Evolutionary conservation across 441 rosid genomes (phyloP).

Genomic region (Aquilaria agallochum): DNA sequence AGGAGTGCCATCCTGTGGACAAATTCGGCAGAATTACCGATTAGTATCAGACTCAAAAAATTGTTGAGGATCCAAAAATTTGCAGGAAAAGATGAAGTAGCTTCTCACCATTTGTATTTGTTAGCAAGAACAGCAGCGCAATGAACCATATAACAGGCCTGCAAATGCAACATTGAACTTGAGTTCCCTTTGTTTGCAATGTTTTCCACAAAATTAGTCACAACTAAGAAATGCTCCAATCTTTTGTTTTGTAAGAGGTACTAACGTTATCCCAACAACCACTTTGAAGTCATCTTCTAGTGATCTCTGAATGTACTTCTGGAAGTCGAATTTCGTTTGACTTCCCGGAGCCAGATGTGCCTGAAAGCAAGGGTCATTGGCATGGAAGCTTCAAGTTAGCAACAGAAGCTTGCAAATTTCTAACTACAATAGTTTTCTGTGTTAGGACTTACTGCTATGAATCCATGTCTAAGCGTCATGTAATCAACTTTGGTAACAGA

Average conservation of each 20-base stretch:
- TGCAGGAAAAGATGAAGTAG: background rate
- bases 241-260: background rate
- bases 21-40: slow-evolving; percentile 1
- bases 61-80: background rate
- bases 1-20: slow-evolving; percentile 60
- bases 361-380: slow-evolving; percentile 28
- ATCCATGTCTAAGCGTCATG: slow-evolving; percentile 86
- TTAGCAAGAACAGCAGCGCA: slow-evolving; percentile 64
- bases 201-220: background rate
- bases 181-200: slow-evolving; percentile 1
- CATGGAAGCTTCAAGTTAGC: background rate
- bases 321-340: slow-evolving; percentile 70
- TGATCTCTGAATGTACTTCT: slow-evolving; percentile 77
- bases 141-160: slow-evolving; percentile 76
- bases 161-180: slow-evolving; percentile 21
- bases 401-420: background rate
- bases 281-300: slow-evolving; percentile 85
- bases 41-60: slow-evolving; percentile 2
- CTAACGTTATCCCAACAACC: slow-evolving; percentile 88
- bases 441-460: slow-evolving; percentile 50
- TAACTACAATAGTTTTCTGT: background rate
- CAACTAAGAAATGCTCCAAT: background rate
- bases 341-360: slow-evolving; percentile 91
- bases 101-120: slow-evolving; percentile 70
- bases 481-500: slow-evolving; percentile 91